Conservation (phyloP, 805 yeast genomes). For the Saccharomycopsis vini region DNA sequence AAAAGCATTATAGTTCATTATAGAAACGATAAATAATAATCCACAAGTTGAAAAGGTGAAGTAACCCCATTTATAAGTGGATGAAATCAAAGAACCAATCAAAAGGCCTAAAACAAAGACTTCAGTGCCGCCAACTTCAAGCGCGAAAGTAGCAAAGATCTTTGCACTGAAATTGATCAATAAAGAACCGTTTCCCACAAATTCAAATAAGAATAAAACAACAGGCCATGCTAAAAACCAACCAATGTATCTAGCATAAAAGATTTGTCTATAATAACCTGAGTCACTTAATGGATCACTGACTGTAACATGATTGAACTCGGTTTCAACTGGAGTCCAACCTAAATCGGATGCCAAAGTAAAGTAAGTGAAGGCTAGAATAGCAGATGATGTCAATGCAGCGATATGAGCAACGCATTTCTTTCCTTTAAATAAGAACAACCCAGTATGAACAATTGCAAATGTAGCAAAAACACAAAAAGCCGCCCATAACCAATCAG, state of each 20-base stretch:
- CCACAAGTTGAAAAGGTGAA: conserved; percentile 44
- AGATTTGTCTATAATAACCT: conserved; percentile 40
- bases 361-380: conserved; percentile 41
- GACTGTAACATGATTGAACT: conserved; percentile 40
- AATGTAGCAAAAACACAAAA: conserved; percentile 38
- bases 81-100: conserved; percentile 45
- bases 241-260: conserved; percentile 47
- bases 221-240: conserved; percentile 51
- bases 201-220: conserved; percentile 27
- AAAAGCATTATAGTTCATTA: conserved; percentile 12
- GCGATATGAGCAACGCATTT: conserved; percentile 29
- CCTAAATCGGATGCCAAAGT: conserved; percentile 53
- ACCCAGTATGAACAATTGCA: conserved; percentile 25
- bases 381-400: conserved; percentile 35
- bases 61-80: conserved; percentile 64
- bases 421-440: conserved; percentile 27
- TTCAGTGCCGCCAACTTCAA: conserved; percentile 37
- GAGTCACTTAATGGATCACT: conserved; percentile 20
- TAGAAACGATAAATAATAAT: conserved; percentile 31
- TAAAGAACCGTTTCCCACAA: conserved; percentile 26
- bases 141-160: conserved; percentile 29
- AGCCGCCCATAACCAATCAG: conserved; percentile 62
- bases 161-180: conserved; percentile 26
- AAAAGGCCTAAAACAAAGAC: conserved; percentile 45
- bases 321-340: conserved; percentile 38